Evolutionary conservation across 768 basidiomycete species (phyloP), one percentile per base, ranked within the genome.

Genomic region (Rhizopogon rudus): DNA sequence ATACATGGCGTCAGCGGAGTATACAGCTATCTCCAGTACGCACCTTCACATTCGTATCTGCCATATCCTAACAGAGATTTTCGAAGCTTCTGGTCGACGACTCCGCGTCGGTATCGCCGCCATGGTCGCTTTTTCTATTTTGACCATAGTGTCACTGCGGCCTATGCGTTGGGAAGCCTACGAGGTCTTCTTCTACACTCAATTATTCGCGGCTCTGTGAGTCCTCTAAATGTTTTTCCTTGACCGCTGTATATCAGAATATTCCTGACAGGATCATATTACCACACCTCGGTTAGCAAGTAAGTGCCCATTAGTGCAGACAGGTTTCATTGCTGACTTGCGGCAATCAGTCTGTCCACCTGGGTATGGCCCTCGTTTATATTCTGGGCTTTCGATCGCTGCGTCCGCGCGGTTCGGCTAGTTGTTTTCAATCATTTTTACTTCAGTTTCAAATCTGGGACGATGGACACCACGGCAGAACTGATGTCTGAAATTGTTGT

Each of bases 321-420:
- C 68, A 13, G 5, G 20, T 33, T 40, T 17, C 25, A 5, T 43
- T 28, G 33, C 55, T 56, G 5, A 64, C 44, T 17, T 12, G 22
- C 5, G 14, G 17, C 10, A n/a, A 17, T n/a, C 39, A 72, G 71
- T 14, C 59, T 61, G 53, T 52, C 63, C 13, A 41, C 57, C 12
- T 78, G 73, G 53, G 61, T 81, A 29, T 83, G 78, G 76, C 80
- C 81, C 3, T 67, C 76, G 0, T 73, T 84, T 58, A 52, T 79
- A 51, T 57, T 84, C 57, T 84, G 82, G 82, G 80, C 72, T 3
- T 56, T 81, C 20, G 83, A 84, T 58, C 75, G 80, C 41, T 53
- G 74, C 31, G 59, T 82, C 44, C 78, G 82, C 25, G 35, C 71
- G 6, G 28, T 71, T 16, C 76, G 81, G 20, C 62, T 81, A 25